These are phyloP conservation scores for Solanum bulbocastanum DNA, from an alignment of 257 asterid species.

Conservation along the genomic window DNA sequence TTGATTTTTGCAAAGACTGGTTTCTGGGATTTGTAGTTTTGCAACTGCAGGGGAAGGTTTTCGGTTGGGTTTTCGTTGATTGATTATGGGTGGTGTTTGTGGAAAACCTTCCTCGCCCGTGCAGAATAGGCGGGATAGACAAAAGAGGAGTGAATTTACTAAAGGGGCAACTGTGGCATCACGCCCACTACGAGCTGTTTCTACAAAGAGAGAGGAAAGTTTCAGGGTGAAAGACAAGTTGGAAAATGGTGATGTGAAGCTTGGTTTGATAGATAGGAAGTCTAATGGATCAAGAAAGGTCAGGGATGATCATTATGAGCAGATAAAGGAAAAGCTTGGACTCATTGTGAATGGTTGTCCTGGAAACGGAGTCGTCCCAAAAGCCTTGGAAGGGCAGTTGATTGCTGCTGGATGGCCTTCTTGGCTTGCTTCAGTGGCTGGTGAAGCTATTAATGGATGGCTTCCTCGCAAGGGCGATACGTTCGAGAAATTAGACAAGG, in stretches of 20 bases:
- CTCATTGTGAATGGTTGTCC: constrained; percentile 30
- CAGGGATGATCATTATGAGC: constrained; percentile 57
- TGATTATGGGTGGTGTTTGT: constrained; percentile 70
- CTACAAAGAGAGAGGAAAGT: constrained; percentile 50
- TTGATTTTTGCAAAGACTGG: constrained; percentile 3
- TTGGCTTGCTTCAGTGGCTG: constrained; percentile 85
- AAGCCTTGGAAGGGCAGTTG: constrained; percentile 68
- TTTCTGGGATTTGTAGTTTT: constrained; percentile 14
- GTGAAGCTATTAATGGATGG: constrained; percentile 93
- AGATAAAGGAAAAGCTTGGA: constrained; percentile 28
- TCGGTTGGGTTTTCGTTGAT: constrained; percentile 7
- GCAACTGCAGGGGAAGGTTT: constrained; percentile 11
- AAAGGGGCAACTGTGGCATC: constrained; percentile 40
- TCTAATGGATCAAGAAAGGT: constrained; percentile 51
- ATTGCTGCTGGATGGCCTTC: constrained; percentile 97
- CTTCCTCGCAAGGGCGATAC: constrained; percentile 72
- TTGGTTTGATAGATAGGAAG: constrained; percentile 55
- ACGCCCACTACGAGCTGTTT: constrained; percentile 30
- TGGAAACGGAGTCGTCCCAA: constrained; percentile 42
- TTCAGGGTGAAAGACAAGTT: constrained; percentile 35
- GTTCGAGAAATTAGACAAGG: constrained; percentile 90
- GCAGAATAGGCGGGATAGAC: constrained; percentile 42
- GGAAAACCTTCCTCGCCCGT: constrained; percentile 58
- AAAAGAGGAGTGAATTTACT: constrained; percentile 46
- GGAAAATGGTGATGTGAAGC: constrained; percentile 33